Evolutionary conservation across 257 asterid species (phyloP), one percentile per base, ranked within the genome.

Genomic region (Striga asiatica): DNA sequence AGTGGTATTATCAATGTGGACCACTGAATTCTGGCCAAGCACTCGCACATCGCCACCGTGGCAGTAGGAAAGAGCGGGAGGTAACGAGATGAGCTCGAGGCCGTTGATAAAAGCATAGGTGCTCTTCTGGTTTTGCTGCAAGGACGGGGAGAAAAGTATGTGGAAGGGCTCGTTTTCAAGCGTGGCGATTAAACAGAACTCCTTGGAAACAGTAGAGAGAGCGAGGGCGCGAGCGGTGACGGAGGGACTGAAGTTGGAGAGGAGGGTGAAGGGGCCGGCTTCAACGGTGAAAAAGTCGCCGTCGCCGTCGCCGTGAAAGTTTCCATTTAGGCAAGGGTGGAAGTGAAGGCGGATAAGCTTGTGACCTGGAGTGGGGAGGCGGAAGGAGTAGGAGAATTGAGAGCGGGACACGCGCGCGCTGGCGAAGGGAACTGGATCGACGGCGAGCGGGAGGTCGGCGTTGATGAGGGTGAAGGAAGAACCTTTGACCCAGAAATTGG

Each of bases 51-150:
- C 76, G 12, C 71, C 71, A 31, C 61, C 77, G n/a, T 62, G 78
- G 2, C 88, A 74, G 66, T 70, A 82, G 63, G 68, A 55, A 56
- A 74, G 63, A 46, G 65, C 72, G 59, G 71, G 60, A 47, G 78
- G 79, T 3, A 74, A 27, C 2, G 72, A 65, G 42, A 73, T 61
- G 57, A 73, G 48, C 70, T 83, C 88, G 18, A 80, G 74, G 21
- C 83, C 85, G 45, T 83, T 83, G 18, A 80, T 54, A 49, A 80
- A 83, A 47, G 86, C 89, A 42, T 60, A 70, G 13, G 47, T 53
- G 47, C 35, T 41, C 6, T 39, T n/a, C 9, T 39, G 18, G 5
- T 38, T 8, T 29, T 17, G 11, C 5, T 49, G 16, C 25, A 29
- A 1, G 5, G 67, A 53, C 3, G 54, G 82, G 14, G 75, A 45